A percentile compares a stretch with the other conserved stretches of the same genome.
phyloP scores from a whole-genome alignment of 1,139 yeast genomes.

The Diutina mesorugosa region DNA sequence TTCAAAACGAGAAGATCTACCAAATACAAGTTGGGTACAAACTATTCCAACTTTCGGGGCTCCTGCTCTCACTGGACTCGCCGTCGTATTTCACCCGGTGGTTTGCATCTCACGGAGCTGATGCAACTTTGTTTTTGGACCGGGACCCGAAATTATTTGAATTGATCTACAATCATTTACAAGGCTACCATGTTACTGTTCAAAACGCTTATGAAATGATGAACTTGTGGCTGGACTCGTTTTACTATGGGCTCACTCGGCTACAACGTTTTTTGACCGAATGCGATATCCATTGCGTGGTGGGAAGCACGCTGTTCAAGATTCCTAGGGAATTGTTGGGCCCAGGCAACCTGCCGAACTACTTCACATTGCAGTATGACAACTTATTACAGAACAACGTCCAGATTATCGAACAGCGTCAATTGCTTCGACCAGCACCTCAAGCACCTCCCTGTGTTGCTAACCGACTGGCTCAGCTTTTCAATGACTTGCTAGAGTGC shows the following conservation, averaged over 20 bases:
- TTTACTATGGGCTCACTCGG: constrained; percentile 53
- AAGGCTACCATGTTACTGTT: constrained; percentile 58
- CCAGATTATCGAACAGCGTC: constrained; percentile 20
- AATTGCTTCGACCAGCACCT: constrained; percentile 67
- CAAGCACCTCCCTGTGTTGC: constrained; percentile 42
- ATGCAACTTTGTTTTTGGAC: constrained; percentile 54
- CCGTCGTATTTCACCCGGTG: constrained; percentile 49
- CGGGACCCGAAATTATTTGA: constrained; percentile 64
- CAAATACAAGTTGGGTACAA: constrained; percentile 63
- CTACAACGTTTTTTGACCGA: constrained; percentile 36
- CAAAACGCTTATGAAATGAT: constrained; percentile 47
- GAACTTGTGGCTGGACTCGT: constrained; percentile 58
- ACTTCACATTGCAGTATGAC: constrained; percentile 50
- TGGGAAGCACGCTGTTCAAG: constrained; percentile 52
- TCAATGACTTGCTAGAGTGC: constrained; percentile 44
- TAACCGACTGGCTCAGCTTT: constrained; percentile 42
- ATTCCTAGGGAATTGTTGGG: constrained; percentile 43
- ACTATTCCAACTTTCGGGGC: constrained; percentile 55
- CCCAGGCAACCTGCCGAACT: constrained; percentile 68
- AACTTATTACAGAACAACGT: constrained; percentile 33
- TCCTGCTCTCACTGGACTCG: constrained; percentile 72
- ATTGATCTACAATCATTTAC: constrained; percentile 56
- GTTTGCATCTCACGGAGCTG: constrained; percentile 25
- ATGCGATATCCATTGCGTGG: constrained; percentile 44
- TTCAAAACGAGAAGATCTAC: constrained; percentile 59